phyloP scores from a whole-genome alignment of 768 basidiomycete species.

The Russula virescens region DNA sequence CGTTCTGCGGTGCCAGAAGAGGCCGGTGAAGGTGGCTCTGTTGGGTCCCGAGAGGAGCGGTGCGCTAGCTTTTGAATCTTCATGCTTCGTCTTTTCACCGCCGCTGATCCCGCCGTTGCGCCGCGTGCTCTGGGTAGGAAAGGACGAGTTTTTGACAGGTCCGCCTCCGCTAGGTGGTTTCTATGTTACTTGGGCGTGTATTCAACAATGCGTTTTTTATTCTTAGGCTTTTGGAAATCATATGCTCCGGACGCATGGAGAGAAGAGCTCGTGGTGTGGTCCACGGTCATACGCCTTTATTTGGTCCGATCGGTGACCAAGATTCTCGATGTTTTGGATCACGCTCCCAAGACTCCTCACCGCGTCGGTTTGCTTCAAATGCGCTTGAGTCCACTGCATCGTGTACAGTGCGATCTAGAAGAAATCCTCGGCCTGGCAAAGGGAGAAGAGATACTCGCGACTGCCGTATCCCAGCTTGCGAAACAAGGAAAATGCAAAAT shows the following conservation, averaged over 20 bases:
- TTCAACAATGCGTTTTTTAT: neutral
- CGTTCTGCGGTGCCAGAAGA: constrained; percentile 7
- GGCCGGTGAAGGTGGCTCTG: constrained; percentile 25
- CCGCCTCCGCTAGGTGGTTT: too few relatives aligned
- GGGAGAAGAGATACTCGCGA: constrained; percentile 17
- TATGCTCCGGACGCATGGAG: constrained; percentile 37
- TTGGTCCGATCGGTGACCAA: constrained; percentile 38
- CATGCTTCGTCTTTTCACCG: neutral
- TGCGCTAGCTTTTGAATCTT: neutral
- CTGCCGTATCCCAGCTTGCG: constrained; percentile 24
- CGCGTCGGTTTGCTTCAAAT: constrained; percentile 9
- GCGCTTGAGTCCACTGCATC: constrained; percentile 29
- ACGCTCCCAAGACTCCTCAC: constrained; percentile 18
- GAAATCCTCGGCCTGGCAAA: neutral
- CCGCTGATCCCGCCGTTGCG: neutral
- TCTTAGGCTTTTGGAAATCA: neutral
- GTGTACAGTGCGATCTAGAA: constrained; percentile 25
- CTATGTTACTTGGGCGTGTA: neutral
- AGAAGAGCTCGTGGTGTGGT: constrained; percentile 67
- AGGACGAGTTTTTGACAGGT: neutral
- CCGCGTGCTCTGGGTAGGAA: neutral
- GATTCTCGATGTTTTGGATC: constrained; percentile 35
- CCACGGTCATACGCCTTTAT: constrained; percentile 63
- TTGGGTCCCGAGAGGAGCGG: constrained; percentile 21
- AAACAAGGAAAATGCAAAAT: neutral